These are phyloP conservation scores for Aquilaria malaccensis DNA, from an alignment of 345 rosid species.

Conservation along the genomic window DNA sequence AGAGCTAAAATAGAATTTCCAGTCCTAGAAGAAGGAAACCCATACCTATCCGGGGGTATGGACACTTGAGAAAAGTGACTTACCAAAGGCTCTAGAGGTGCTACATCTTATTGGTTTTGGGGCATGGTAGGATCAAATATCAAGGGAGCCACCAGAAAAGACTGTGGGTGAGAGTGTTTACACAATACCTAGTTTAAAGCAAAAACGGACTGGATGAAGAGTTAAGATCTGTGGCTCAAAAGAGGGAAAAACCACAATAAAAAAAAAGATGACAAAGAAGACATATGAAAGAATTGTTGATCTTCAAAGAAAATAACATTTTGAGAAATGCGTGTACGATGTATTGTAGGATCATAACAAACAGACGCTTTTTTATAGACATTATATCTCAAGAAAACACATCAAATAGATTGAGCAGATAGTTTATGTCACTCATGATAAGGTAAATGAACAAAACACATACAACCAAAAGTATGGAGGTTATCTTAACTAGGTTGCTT, in stretches of 20 bases:
- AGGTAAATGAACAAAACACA: constrained; percentile 4
- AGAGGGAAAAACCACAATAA: neutral
- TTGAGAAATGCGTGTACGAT: too few species aligned
- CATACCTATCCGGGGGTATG: too few species aligned
- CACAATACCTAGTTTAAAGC: too few species aligned
- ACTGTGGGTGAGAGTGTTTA: neutral
- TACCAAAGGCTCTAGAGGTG: too few species aligned
- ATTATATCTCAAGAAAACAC: too few species aligned
- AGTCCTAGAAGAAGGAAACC: too few species aligned
- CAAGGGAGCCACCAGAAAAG: neutral
- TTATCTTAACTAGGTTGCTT: neutral
- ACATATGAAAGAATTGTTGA: neutral
- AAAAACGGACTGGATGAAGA: neutral
- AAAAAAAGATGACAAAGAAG: neutral
- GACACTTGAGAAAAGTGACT: too few species aligned
- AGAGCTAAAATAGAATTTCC: too few species aligned
- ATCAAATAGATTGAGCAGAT: neutral
- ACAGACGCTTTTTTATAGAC: too few species aligned
- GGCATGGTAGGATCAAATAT: neutral
- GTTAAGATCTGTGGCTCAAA: neutral
- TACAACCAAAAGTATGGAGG: neutral
- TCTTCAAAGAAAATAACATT: neutral
- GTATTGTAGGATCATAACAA: too few species aligned
- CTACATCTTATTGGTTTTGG: too few species aligned
- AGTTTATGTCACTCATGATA: neutral